Percentiles rank a stretch among this genome's conserved stretches.
These are phyloP conservation scores for Coniochaeta sp. DNA, from an alignment of 2,329 filamentous ascomycete genomes.

Conservation along the genomic window DNA sequence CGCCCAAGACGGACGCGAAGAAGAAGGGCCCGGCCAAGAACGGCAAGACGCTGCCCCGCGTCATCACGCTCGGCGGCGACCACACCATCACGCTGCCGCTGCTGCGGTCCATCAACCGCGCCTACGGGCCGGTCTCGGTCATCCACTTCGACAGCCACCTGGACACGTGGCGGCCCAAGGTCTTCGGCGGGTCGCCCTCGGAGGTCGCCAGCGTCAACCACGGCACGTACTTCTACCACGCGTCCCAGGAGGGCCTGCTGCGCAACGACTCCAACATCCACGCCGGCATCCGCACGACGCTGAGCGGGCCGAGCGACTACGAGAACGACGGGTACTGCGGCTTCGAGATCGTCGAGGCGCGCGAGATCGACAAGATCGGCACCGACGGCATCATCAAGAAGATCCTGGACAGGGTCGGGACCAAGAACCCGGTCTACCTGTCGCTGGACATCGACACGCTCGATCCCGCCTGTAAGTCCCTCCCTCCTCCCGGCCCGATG, in stretches of 20 bases:
- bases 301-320: slow-evolving; percentile 72
- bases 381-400: slow-evolving; percentile 68
- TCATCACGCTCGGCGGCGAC: slow-evolving; percentile 69
- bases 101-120: slow-evolving; percentile 50
- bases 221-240: slow-evolving; percentile 85
- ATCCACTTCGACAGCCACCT: slow-evolving; percentile 58
- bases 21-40: slow-evolving; percentile 61
- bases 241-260: slow-evolving; percentile 67
- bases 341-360: slow-evolving; percentile 73
- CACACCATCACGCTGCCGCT: slow-evolving; percentile 56
- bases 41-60: slow-evolving; percentile 67
- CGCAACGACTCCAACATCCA: slow-evolving; percentile 82
- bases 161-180: slow-evolving; percentile 76
- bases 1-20: slow-evolving; percentile 60
- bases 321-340: slow-evolving; percentile 81
- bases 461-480: slow-evolving; percentile 67
- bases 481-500: neutral
- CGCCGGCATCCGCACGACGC: slow-evolving; percentile 76
- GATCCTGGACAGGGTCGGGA: slow-evolving; percentile 69
- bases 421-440: slow-evolving; percentile 68
- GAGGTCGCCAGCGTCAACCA: slow-evolving; percentile 75
- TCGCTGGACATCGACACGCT: slow-evolving; percentile 84
- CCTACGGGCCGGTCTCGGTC: slow-evolving; percentile 52
- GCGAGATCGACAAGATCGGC: slow-evolving; percentile 43
- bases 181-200: slow-evolving; percentile 75